phyloP scores from a whole-genome alignment of 805 yeast genomes.

The Zygosaccharomyces bailii region DNA sequence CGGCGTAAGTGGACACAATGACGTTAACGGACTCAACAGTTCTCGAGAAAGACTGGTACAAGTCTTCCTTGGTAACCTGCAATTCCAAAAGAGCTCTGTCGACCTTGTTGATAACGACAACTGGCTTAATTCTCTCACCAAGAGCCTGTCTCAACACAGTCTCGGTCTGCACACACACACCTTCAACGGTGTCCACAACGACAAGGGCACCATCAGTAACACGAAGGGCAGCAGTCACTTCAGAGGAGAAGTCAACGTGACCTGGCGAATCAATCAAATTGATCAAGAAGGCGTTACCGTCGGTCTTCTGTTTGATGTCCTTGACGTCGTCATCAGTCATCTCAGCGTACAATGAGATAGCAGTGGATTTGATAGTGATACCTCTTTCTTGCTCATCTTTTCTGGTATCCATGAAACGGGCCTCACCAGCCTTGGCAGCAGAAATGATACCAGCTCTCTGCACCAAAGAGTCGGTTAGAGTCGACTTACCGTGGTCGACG shows the following conservation, averaged over 20 bases:
- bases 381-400: constrained; percentile 99
- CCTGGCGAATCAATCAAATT: constrained; percentile 99
- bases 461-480: constrained; percentile 98
- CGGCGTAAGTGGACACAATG: constrained; percentile 92
- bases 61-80: constrained; percentile 98
- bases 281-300: constrained; percentile 90
- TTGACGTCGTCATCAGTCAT: constrained; percentile 77
- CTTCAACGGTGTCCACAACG: constrained; percentile 98
- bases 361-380: constrained; percentile 98
- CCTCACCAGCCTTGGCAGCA: constrained; percentile 99
- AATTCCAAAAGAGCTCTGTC: constrained; percentile 99
- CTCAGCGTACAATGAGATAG: constrained; percentile 91
- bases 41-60: constrained; percentile 97
- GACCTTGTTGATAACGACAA: constrained; percentile 97
- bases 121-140: constrained; percentile 99
- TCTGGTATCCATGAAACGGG: constrained; percentile 99
- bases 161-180: constrained; percentile 99
- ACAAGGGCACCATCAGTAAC: constrained; percentile 99
- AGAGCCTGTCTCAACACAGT: constrained; percentile 98
- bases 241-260: constrained; percentile 99
- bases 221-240: constrained; percentile 99
- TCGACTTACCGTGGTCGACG: constrained; percentile 99
- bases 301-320: constrained; percentile 82
- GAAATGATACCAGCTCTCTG: constrained; percentile 99
- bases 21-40: constrained; percentile 99